Conservation (phyloP, 208 protist species). For the Acanthamoeba healyi region DNA sequence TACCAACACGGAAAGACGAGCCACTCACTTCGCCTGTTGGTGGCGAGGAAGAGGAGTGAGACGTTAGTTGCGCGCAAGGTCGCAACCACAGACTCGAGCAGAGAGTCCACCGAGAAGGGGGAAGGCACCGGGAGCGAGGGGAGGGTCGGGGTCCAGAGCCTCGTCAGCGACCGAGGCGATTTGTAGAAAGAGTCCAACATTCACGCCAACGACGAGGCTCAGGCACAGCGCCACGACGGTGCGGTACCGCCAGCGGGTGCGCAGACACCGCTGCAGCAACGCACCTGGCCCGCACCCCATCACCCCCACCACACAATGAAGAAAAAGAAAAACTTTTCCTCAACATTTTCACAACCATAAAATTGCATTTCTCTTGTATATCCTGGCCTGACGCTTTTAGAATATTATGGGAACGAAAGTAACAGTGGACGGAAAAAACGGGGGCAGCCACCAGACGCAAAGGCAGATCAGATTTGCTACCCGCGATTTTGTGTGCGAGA, state of each 20-base stretch:
- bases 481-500: neutral
- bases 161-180: neutral
- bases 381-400: neutral
- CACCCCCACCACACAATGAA: neutral
- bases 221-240: neutral
- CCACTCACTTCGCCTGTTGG: neutral
- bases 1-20: neutral
- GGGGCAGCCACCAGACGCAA: no score
- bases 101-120: neutral
- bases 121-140: neutral
- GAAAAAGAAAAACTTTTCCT: neutral
- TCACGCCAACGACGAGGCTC: neutral
- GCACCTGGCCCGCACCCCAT: neutral
- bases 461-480: neutral
- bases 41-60: neutral
- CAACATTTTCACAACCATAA: neutral
- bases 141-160: neutral
- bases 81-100: no score
- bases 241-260: neutral
- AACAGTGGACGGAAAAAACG: neutral
- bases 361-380: no score
- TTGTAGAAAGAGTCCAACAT: neutral
- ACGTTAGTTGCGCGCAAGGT: neutral
- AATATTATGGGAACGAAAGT: neutral
- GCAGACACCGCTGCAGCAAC: neutral